A percentile compares a stretch with the other conserved stretches of the same genome.
These are phyloP conservation scores for Sherardia arvensis DNA, from an alignment of 257 asterid genomes.

Conservation along the genomic window DNA sequence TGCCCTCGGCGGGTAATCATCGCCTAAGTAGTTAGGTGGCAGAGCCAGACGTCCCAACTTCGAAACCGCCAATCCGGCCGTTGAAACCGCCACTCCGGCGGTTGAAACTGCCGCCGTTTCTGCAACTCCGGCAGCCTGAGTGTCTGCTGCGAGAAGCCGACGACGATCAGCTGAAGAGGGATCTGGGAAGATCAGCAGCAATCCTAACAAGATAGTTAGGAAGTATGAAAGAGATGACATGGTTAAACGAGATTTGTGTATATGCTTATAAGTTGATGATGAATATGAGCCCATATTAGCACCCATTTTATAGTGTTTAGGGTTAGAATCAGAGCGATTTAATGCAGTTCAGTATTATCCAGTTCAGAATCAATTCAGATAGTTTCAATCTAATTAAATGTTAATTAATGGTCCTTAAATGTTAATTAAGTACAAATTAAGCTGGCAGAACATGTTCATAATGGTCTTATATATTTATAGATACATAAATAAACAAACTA, in stretches of 20 bases:
- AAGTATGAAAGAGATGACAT: conserved; percentile 7
- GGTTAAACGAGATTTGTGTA: neutral
- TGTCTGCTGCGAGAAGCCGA: conserved; percentile 1
- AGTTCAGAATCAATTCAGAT: too few species aligned
- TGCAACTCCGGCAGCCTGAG: neutral
- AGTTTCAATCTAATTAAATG: too few species aligned
- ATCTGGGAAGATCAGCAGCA: conserved; percentile 8
- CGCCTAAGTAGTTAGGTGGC: neutral
- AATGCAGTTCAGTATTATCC: too few species aligned
- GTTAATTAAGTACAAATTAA: too few species aligned
- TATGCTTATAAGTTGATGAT: neutral
- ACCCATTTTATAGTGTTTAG: conserved; percentile 1
- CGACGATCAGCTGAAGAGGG: conserved; percentile 2
- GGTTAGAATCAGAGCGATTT: too few species aligned
- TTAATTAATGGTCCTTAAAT: too few species aligned
- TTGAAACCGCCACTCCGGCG: neutral
- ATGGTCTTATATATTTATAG: too few species aligned
- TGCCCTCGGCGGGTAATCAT: neutral
- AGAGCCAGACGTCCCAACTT: neutral
- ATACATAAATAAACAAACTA: too few species aligned
- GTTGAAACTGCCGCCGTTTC: too few species aligned
- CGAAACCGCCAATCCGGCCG: too few species aligned
- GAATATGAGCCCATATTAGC: neutral
- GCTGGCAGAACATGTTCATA: too few species aligned
- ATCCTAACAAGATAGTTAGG: conserved; percentile 2